A percentile compares a stretch with the other conserved stretches of the same genome.
Conservation (phyloP, 148 eudicot genomes). For the Tetragonia tetragonoides region DNA sequence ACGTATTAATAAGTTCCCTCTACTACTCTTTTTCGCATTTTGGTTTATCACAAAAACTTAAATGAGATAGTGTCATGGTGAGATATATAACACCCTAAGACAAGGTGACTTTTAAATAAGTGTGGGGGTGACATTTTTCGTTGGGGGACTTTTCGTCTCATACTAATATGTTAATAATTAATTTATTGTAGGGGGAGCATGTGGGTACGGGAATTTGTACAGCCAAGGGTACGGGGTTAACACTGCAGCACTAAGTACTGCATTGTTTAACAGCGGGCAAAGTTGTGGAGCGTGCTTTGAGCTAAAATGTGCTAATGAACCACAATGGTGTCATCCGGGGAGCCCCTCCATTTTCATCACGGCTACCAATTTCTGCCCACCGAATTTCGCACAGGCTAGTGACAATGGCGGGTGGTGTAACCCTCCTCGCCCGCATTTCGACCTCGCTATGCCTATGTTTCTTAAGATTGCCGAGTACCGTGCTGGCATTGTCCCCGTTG, state of each 20-base stretch:
- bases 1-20: background rate
- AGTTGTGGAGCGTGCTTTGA: slow-evolving; percentile 89
- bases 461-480: slow-evolving; percentile 82
- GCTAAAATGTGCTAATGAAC: slow-evolving; percentile 66
- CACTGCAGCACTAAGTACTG: slow-evolving; percentile 83
- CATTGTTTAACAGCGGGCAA: slow-evolving; percentile 75
- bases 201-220: slow-evolving; percentile 78
- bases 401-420: slow-evolving; percentile 97
- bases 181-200: slow-evolving; percentile 57
- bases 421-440: slow-evolving; percentile 85
- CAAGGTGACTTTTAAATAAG: no score
- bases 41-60: no score
- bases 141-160: no score
- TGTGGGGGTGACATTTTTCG: no score
- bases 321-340: slow-evolving; percentile 77
- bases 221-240: slow-evolving; percentile 82
- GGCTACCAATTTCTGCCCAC: slow-evolving; percentile 89
- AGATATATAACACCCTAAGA: no score
- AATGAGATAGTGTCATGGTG: no score
- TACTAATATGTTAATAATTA: background rate
- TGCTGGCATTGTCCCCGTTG: slow-evolving; percentile 88
- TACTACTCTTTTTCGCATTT: no score
- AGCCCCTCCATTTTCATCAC: slow-evolving; percentile 78
- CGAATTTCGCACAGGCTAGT: slow-evolving; percentile 62
- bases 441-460: slow-evolving; percentile 95